Evolutionary conservation across 2,329 filamentous ascomycete genomes (phyloP).

Genomic region (Fusarium abutilonis): DNA sequence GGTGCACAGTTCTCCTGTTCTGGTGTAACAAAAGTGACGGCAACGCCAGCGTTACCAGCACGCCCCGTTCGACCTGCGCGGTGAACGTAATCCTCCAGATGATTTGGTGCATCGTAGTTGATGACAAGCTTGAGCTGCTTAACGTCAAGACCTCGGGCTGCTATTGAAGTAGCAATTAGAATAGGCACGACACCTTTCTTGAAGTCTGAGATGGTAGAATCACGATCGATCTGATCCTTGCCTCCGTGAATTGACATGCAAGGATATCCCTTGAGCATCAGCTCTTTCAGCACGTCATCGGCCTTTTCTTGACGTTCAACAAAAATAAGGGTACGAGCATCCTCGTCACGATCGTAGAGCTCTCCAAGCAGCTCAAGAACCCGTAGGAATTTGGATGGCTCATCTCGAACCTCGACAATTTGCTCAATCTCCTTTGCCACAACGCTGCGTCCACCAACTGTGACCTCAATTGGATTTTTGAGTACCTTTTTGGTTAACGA

Average conservation of each 20-base stretch:
- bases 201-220: constrained; percentile 92
- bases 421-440: constrained; percentile 94
- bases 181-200: constrained; percentile 91
- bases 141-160: constrained; percentile 92
- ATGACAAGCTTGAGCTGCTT: constrained; percentile 96
- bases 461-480: constrained; percentile 86
- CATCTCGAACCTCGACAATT: constrained; percentile 85
- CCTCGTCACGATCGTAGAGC: constrained; percentile 86
- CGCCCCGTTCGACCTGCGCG: constrained; percentile 92
- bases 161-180: constrained; percentile 93
- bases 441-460: constrained; percentile 86
- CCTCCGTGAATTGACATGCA: constrained; percentile 95
- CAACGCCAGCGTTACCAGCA: constrained; percentile 92
- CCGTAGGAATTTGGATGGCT: constrained; percentile 83
- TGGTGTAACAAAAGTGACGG: constrained; percentile 91
- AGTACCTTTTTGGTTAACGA: constrained; percentile 88
- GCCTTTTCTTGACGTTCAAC: constrained; percentile 92
- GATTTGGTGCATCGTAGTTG: constrained; percentile 94
- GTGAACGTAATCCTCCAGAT: constrained; percentile 96
- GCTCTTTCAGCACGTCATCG: constrained; percentile 79
- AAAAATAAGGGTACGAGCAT: constrained; percentile 89
- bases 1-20: constrained; percentile 91
- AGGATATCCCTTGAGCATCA: constrained; percentile 85
- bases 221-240: constrained; percentile 91
- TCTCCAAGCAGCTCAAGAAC: constrained; percentile 88